A percentile compares a stretch with the other conserved stretches of the same genome.
These are phyloP conservation scores for Tulasnella sp. DNA, from an alignment of 768 basidiomycete species.

Conservation along the genomic window DNA sequence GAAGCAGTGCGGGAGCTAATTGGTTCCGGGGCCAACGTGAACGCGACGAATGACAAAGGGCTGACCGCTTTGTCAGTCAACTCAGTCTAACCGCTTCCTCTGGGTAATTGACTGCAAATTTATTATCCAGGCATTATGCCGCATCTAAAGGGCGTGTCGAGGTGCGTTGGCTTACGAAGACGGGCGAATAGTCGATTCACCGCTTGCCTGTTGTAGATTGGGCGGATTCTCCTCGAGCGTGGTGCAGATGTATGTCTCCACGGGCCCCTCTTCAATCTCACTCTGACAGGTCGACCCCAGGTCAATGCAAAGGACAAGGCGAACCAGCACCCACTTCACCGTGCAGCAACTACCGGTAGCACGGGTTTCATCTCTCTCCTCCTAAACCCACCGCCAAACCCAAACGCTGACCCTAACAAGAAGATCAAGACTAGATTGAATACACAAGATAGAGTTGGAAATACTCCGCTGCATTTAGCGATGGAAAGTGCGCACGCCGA, in stretches of 20 bases:
- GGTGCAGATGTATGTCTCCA: conserved; percentile 79
- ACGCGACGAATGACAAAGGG: conserved; percentile 74
- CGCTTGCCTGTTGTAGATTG: conserved; percentile 55
- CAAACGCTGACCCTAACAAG: conserved; percentile 42
- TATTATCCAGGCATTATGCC: conserved; percentile 70
- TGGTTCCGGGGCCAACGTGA: conserved; percentile 79
- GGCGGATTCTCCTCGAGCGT: conserved; percentile 73
- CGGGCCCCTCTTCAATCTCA: conserved; percentile 37
- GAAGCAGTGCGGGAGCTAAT: conserved; percentile 70
- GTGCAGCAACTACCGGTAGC: conserved; percentile 94
- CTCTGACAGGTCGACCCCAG: conserved; percentile 44
- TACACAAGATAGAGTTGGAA: conserved; percentile 78
- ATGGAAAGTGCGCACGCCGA: conserved; percentile 96
- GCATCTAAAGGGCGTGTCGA: conserved; percentile 88
- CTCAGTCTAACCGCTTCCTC: neutral
- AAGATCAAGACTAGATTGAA: conserved; percentile 75
- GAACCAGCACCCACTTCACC: conserved; percentile 89
- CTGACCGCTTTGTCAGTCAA: conserved; percentile 66
- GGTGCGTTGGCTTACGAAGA: conserved; percentile 41
- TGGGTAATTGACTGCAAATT: conserved; percentile 29
- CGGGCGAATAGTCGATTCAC: conserved; percentile 21
- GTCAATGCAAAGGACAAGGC: conserved; percentile 93
- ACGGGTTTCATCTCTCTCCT: conserved; percentile 83
- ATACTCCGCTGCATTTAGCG: conserved; percentile 93
- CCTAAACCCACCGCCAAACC: conserved; percentile 66